Evolutionary conservation across 345 rosid genomes (phyloP).

Genomic region (Citrus sp.): DNA sequence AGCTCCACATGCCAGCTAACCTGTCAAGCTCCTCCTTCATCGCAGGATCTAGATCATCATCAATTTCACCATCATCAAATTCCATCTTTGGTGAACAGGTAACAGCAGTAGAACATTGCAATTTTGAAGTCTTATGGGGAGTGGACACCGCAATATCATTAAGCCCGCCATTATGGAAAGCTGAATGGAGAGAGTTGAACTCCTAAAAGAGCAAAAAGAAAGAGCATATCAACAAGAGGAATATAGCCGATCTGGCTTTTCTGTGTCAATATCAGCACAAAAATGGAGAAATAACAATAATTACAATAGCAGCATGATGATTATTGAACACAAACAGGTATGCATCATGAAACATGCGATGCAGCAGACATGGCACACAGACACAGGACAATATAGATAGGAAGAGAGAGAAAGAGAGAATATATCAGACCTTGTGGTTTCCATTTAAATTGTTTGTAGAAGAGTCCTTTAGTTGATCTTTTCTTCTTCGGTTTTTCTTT

Average conservation of each 20-base stretch:
- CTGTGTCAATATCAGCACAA: conserved; percentile 1
- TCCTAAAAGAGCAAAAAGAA: conserved; percentile 30
- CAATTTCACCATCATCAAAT: conserved; percentile 45
- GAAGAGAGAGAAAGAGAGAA: conserved; percentile 3
- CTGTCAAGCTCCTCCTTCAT: conserved; percentile 61
- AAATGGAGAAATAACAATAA: background rate
- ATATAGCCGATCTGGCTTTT: background rate
- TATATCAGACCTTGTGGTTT: conserved; percentile 29
- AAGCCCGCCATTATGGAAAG: conserved; percentile 24
- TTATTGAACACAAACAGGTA: background rate
- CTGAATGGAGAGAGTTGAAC: conserved; percentile 18
- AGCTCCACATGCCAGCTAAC: conserved; percentile 20
- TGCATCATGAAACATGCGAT: background rate
- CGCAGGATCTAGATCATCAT: conserved; percentile 63
- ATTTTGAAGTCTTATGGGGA: conserved; percentile 30
- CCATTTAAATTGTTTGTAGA: conserved; percentile 26
- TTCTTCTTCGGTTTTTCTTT: conserved; percentile 56
- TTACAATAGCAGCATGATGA: background rate
- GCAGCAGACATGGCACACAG: background rate
- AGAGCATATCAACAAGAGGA: background rate
- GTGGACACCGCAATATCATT: conserved; percentile 15
- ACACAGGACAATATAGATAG: background rate
- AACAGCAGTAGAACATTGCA: conserved; percentile 30
- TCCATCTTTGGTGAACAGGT: conserved; percentile 38
- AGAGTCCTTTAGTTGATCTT: conserved; percentile 44